Conservation (phyloP, 2,329 filamentous ascomycete genomes). For the Arthrobotrys sinensis region DNA sequence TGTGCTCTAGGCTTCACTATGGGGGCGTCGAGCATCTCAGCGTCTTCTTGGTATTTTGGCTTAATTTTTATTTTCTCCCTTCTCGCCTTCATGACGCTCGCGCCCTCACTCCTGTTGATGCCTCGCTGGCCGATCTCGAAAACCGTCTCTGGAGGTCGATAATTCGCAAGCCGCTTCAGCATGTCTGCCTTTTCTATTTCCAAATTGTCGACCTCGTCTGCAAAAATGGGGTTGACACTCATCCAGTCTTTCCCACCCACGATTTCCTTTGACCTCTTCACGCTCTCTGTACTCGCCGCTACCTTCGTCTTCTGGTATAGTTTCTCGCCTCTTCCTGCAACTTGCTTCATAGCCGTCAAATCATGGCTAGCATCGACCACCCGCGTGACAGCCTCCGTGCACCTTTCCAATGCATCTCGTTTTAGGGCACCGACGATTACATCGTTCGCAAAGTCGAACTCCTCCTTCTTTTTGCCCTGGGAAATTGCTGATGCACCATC, state of each 20-base stretch:
- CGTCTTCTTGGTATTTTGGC: slow-evolving; percentile 70
- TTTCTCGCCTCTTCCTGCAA: slow-evolving; percentile 90
- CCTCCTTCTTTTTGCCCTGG: slow-evolving; percentile 70
- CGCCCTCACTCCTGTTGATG: slow-evolving; percentile 76
- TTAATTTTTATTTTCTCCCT: slow-evolving; percentile 75
- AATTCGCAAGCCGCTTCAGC: slow-evolving; percentile 89
- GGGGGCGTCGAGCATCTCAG: slow-evolving; percentile 63
- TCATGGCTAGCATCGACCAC: slow-evolving; percentile 82
- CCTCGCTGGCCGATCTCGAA: slow-evolving; percentile 89
- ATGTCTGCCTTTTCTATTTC: slow-evolving; percentile 85
- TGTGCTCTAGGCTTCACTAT: slow-evolving; percentile 65
- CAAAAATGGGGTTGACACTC: slow-evolving; percentile 85
- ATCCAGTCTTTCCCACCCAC: slow-evolving; percentile 79
- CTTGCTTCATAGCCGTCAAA: slow-evolving; percentile 78
- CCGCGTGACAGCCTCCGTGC: slow-evolving; percentile 87
- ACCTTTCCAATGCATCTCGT: slow-evolving; percentile 80
- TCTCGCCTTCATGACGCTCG: slow-evolving; percentile 81
- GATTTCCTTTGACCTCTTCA: slow-evolving; percentile 85
- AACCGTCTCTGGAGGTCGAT: slow-evolving; percentile 92
- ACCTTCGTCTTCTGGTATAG: slow-evolving; percentile 92
- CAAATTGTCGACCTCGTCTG: slow-evolving; percentile 75
- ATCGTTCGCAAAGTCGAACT: slow-evolving; percentile 79
- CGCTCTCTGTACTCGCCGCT: slow-evolving; percentile 89
- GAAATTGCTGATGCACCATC: slow-evolving; percentile 74
- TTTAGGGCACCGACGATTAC: slow-evolving; percentile 84